These are phyloP conservation scores for Volvox reticuliferus DNA, from an alignment of 139 green algal genomes.

Conservation along the genomic window DNA sequence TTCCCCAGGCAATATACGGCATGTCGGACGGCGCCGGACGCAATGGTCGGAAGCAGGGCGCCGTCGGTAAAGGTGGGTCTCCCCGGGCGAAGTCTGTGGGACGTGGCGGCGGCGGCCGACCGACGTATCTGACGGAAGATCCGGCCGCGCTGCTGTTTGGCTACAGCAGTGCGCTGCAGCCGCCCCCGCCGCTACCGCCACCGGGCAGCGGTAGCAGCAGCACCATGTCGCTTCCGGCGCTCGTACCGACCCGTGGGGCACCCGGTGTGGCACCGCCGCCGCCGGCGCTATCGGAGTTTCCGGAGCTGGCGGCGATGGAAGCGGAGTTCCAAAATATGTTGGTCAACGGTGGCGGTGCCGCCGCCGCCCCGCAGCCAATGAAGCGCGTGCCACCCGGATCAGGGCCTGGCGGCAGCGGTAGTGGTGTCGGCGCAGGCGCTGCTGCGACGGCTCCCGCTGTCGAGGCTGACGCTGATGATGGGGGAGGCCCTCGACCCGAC, in stretches of 20 bases:
- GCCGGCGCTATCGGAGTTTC: constrained; percentile 47
- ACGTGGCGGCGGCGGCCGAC: constrained; percentile 1
- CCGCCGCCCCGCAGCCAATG: no score
- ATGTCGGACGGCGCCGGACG: no score
- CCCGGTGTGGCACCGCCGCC: constrained; percentile 16
- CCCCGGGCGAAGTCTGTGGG: constrained; percentile 2
- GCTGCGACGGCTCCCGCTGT: neutral
- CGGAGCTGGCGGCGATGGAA: constrained; percentile 70
- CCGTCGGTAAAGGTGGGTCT: neutral
- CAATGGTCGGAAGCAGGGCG: constrained; percentile 10
- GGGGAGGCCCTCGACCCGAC: constrained; percentile 31
- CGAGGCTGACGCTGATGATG: neutral
- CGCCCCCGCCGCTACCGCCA: neutral
- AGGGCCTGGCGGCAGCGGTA: neutral
- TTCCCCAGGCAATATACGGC: neutral
- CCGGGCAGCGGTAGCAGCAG: neutral
- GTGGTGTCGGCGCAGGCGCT: neutral
- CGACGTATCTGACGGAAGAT: constrained; percentile 35
- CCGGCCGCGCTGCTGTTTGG: constrained; percentile 34
- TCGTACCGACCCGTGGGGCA: neutral
- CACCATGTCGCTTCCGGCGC: constrained; percentile 24
- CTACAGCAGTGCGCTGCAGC: neutral
- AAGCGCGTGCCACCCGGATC: neutral
- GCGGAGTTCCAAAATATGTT: constrained; percentile 62
- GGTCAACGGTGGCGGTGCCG: neutral